Evolutionary conservation across 345 rosid species (phyloP).

Genomic region (Gossypium sturtianum): DNA sequence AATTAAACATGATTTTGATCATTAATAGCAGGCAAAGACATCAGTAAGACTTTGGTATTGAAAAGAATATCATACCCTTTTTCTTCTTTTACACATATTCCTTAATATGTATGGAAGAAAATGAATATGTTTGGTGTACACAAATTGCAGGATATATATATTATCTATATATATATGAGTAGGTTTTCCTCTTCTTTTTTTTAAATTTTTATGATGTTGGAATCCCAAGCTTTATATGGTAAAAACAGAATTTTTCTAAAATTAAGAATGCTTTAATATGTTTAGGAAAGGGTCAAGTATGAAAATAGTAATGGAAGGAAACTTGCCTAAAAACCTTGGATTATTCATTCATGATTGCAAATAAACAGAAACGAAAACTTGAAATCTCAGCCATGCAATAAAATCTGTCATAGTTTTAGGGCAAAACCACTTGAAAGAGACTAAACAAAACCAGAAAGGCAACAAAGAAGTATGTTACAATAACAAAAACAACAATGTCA

Average conservation of each 20-base stretch:
- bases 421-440: not conserved
- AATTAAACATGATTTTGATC: no score
- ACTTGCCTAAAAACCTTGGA: conserved; percentile 20
- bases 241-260: not conserved
- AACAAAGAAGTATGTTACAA: conserved; percentile 12
- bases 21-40: no score
- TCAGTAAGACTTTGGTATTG: not conserved
- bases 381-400: conserved; percentile 20
- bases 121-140: not conserved
- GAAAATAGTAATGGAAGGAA: not conserved
- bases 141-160: not conserved
- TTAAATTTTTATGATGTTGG: not conserved
- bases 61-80: not conserved
- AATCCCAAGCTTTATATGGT: not conserved
- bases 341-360: conserved; percentile 7
- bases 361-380: not conserved
- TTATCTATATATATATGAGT: not conserved
- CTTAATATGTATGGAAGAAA: not conserved
- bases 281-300: not conserved
- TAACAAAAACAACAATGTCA: conserved; percentile 34
- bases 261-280: not conserved
- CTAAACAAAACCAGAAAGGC: not conserved
- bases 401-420: not conserved
- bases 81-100: not conserved
- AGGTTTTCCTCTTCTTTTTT: not conserved